These are phyloP conservation scores for Rhododendron griersonianum DNA, from an alignment of 148 eudicot species.

Conservation along the genomic window DNA sequence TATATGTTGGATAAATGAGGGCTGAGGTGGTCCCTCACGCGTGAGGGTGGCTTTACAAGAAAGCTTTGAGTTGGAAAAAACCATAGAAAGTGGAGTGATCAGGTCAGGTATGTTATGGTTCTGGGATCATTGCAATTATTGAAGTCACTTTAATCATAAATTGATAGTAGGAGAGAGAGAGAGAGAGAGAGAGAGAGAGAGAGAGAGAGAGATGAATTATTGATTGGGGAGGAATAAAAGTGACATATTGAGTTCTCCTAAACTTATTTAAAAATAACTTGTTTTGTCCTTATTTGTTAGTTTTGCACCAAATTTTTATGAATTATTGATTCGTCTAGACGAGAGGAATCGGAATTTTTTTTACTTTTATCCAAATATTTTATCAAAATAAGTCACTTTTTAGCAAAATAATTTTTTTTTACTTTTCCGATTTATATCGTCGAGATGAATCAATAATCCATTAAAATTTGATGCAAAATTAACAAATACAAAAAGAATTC, in stretches of 20 bases:
- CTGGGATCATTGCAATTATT: constrained; percentile 77
- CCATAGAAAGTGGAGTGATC: constrained; percentile 22
- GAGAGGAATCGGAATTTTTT: too few relatives aligned
- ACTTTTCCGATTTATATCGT: too few relatives aligned
- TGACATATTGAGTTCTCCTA: not conserved
- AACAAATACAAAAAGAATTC: too few relatives aligned
- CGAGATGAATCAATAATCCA: too few relatives aligned
- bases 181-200: not conserved
- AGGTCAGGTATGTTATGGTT: constrained; percentile 60
- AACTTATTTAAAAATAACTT: too few relatives aligned
- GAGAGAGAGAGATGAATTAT: constrained; percentile 3
- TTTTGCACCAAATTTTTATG: too few relatives aligned
- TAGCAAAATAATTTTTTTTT: too few relatives aligned
- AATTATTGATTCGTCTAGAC: too few relatives aligned
- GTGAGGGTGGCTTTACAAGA: constrained; percentile 15
- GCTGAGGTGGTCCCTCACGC: constrained; percentile 22
- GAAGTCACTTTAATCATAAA: constrained; percentile 52
- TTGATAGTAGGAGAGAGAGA: not conserved
- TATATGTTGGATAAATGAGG: not conserved
- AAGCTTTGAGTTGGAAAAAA: constrained; percentile 1
- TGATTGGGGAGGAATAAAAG: not conserved
- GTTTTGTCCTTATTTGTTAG: too few relatives aligned
- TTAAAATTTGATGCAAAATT: too few relatives aligned
- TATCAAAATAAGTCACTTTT: too few relatives aligned
- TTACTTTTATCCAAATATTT: too few relatives aligned